Evolutionary conservation across 768 basidiomycete genomes (phyloP).

Genomic region (Pluteus cervinus): DNA sequence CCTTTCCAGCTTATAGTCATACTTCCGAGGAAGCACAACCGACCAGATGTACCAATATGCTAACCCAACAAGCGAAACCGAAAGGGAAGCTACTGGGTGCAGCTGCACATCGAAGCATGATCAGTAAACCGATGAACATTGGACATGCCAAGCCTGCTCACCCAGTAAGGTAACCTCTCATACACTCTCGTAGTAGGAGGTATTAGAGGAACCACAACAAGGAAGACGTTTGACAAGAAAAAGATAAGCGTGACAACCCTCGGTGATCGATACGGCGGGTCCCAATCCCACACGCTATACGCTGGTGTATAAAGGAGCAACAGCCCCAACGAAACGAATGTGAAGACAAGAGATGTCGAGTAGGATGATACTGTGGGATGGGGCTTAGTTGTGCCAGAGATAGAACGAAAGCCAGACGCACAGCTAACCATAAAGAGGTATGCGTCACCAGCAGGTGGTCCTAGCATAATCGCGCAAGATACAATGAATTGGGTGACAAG

Average conservation of each 20-base stretch:
- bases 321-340: conserved; percentile 54
- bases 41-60: conserved; percentile 54
- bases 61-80: conserved; percentile 41
- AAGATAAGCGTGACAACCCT: conserved; percentile 44
- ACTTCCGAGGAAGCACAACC: conserved; percentile 39
- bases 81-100: conserved; percentile 42
- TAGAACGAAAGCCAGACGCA: conserved; percentile 21
- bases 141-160: conserved; percentile 25
- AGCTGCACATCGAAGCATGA: conserved; percentile 24
- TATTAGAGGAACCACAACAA: conserved; percentile 55
- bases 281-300: conserved; percentile 44
- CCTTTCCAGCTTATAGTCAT: conserved; percentile 44
- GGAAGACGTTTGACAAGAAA: conserved; percentile 59
- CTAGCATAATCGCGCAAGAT: conserved; percentile 47
- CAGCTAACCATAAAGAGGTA: conserved; percentile 67
- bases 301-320: conserved; percentile 49
- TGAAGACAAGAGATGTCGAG: conserved; percentile 51
- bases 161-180: conserved; percentile 62
- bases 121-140: background rate
- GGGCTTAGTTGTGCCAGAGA: background rate
- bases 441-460: conserved; percentile 66
- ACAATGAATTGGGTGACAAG: conserved; percentile 57
- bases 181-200: conserved; percentile 54
- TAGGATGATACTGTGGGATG: conserved; percentile 48
- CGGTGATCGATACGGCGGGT: conserved; percentile 59